A percentile compares a stretch with the other conserved stretches of the same genome.
phyloP scores from a whole-genome alignment of 2,329 filamentous ascomycete genomes.

The Cladorrhinum sp. region DNA sequence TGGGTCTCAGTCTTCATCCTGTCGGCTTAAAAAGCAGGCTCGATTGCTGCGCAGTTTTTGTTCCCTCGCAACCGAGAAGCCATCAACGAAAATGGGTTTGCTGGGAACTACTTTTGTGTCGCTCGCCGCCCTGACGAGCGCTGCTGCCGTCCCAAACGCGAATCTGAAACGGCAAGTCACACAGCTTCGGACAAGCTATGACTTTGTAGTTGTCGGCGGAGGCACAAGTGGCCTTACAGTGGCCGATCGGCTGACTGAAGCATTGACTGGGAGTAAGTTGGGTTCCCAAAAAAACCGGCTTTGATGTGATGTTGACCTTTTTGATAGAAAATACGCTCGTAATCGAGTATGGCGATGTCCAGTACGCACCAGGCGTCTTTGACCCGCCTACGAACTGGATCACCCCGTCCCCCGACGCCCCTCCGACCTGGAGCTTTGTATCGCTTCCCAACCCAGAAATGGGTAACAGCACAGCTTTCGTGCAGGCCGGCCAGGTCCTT shows the following conservation, averaged over 20 bases:
- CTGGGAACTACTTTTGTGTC: slow-evolving; percentile 7
- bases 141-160: neutral
- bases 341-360: slow-evolving; percentile 26
- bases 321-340: slow-evolving; percentile 21
- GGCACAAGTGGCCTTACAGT: slow-evolving; percentile 35
- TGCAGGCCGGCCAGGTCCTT: slow-evolving; percentile 35
- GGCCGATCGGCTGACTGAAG: slow-evolving; percentile 33
- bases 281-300: slow-evolving; percentile 15
- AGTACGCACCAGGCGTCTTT: slow-evolving; percentile 20
- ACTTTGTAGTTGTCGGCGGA: slow-evolving; percentile 34
- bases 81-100: slow-evolving; percentile 8
- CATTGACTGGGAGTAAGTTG: slow-evolving; percentile 32
- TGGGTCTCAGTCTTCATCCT: no score
- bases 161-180: slow-evolving; percentile 27
- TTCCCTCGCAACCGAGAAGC: no score
- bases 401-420: slow-evolving; percentile 1
- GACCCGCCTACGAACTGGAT: slow-evolving; percentile 29
- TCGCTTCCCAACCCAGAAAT: slow-evolving; percentile 21
- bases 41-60: no score
- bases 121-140: slow-evolving; percentile 8
- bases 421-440: slow-evolving; percentile 11
- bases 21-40: no score
- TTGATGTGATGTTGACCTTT: neutral
- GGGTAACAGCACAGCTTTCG: slow-evolving; percentile 28
- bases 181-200: slow-evolving; percentile 31